Evolutionary conservation across 2,329 filamentous ascomycete species (phyloP).

Genomic region (Proliferodiscus dingleyae): DNA sequence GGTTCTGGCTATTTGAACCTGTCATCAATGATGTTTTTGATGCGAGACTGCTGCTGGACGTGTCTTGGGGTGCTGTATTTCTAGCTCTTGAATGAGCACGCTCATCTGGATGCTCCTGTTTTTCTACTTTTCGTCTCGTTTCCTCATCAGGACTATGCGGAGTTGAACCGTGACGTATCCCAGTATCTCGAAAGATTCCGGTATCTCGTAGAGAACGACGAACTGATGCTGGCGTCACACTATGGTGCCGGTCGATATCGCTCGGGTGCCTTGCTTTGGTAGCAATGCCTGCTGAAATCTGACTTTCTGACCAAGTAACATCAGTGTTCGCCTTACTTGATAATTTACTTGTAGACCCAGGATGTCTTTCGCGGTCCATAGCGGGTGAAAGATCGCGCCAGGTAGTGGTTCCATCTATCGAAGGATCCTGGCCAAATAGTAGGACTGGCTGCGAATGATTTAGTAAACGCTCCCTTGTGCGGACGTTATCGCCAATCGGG

Average conservation of each 20-base stretch:
- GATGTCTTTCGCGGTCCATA: neutral
- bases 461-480: neutral
- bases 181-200: constrained; percentile 26
- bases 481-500: neutral
- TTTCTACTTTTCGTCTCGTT: neutral
- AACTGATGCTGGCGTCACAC: constrained; percentile 23
- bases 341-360: constrained; percentile 2
- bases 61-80: neutral
- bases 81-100: neutral
- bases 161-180: constrained; percentile 11
- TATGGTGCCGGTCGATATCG: constrained; percentile 5
- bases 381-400: neutral
- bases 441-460: neutral
- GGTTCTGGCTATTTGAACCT: neutral
- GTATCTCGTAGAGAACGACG: constrained; percentile 22
- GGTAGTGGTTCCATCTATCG: neutral
- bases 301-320: constrained; percentile 27
- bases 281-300: constrained; percentile 13
- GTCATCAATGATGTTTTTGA: neutral
- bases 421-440: neutral
- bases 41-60: neutral
- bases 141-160: neutral
- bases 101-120: neutral
- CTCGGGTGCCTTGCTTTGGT: neutral
- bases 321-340: constrained; percentile 17